Percentiles rank a stretch among this genome's conserved stretches.
Conservation (phyloP, 768 basidiomycete genomes). For the Suillus subaureus region DNA sequence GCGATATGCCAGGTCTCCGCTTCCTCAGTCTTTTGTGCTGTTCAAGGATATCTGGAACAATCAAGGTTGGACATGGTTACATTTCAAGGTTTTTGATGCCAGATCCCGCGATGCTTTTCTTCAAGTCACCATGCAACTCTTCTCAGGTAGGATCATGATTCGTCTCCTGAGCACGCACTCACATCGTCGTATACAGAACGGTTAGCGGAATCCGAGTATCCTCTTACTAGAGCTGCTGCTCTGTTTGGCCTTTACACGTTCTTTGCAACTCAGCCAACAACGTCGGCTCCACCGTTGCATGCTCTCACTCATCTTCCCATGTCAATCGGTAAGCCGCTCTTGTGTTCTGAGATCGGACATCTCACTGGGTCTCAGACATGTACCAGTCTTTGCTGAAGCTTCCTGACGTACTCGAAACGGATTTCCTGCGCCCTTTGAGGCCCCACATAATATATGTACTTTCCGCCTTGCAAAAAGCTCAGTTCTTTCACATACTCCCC, state of each 20-base stretch:
- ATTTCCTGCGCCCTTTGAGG: slow-evolving; percentile 46
- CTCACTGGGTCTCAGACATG: slow-evolving; percentile 47
- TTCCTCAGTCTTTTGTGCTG: slow-evolving; percentile 56
- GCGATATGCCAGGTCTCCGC: slow-evolving; percentile 39
- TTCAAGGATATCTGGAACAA: slow-evolving; percentile 73
- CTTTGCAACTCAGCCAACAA: slow-evolving; percentile 64
- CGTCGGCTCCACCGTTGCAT: slow-evolving; percentile 53
- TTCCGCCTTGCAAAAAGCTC: slow-evolving; percentile 46
- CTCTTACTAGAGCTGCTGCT: slow-evolving; percentile 58
- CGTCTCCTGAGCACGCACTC: background rate
- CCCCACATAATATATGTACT: slow-evolving; percentile 54
- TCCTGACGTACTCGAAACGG: slow-evolving; percentile 45
- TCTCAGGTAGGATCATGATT: slow-evolving; percentile 54
- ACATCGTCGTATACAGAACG: slow-evolving; percentile 47
- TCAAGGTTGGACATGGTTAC: slow-evolving; percentile 75
- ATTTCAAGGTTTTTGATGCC: slow-evolving; percentile 72
- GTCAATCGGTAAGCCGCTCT: slow-evolving; percentile 50
- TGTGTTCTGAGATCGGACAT: slow-evolving; percentile 9
- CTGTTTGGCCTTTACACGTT: slow-evolving; percentile 75
- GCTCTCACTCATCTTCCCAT: slow-evolving; percentile 58
- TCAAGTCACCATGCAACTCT: slow-evolving; percentile 58
- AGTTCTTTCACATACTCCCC: slow-evolving; percentile 65
- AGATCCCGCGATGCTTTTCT: slow-evolving; percentile 68
- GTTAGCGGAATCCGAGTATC: slow-evolving; percentile 48
- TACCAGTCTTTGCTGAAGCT: slow-evolving; percentile 51